These are phyloP conservation scores for Entoloma clypeatum DNA, from an alignment of 1,284 basidiomycete species.

Conservation along the genomic window DNA sequence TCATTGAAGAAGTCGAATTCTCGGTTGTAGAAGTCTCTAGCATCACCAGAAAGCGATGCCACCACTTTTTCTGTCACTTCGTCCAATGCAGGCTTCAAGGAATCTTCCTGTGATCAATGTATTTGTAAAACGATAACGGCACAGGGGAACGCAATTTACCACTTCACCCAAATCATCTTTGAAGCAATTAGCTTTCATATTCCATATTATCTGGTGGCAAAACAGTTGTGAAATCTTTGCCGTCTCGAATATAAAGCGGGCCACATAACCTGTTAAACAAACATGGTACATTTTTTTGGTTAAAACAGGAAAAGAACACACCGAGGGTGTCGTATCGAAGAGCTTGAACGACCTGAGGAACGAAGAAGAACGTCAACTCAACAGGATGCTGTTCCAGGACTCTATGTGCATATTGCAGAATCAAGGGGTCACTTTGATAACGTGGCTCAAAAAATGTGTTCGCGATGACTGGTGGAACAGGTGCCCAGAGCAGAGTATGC, in stretches of 20 bases:
- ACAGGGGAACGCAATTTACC: too few relatives aligned
- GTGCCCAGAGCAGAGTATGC: constrained; percentile 86
- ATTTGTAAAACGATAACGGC: too few relatives aligned
- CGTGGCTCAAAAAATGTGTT: constrained; percentile 84
- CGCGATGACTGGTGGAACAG: constrained; percentile 85
- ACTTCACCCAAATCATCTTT: constrained; percentile 86
- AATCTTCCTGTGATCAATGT: constrained; percentile 91
- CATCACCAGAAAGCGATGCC: constrained; percentile 84
- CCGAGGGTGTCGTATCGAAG: constrained; percentile 86
- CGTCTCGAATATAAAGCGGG: constrained; percentile 95
- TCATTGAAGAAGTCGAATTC: constrained; percentile 97
- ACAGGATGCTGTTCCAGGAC: constrained; percentile 95
- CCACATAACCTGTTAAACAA: constrained; percentile 86
- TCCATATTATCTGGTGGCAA: constrained; percentile 99
- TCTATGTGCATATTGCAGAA: constrained; percentile 96
- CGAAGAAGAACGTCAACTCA: constrained; percentile 97
- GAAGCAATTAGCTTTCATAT: constrained; percentile 99
- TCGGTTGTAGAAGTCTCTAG: constrained; percentile 87
- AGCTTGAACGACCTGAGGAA: constrained; percentile 97
- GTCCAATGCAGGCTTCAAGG: constrained; percentile 95
- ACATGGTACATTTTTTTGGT: neutral
- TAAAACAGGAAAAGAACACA: constrained; percentile 29
- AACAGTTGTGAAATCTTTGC: constrained; percentile 97
- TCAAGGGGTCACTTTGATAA: constrained; percentile 79
- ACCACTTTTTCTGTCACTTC: constrained; percentile 83